These are phyloP conservation scores for Calycina herbarum DNA, from an alignment of 2,329 filamentous ascomycete species.

Conservation along the genomic window DNA sequence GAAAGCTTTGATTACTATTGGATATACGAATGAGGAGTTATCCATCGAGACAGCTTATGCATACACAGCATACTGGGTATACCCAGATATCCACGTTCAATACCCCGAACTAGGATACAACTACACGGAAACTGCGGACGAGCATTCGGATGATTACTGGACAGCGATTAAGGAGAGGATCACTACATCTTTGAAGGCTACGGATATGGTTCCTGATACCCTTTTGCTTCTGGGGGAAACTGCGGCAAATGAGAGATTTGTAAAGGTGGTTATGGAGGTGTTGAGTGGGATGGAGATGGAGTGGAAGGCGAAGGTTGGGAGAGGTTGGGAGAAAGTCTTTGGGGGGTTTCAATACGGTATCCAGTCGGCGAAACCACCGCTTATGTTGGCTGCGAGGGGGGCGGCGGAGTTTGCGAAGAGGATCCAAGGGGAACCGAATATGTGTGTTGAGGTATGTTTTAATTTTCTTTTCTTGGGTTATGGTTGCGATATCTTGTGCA, in stretches of 20 bases:
- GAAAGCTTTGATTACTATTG: constrained; percentile 5
- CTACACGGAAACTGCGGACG: neutral
- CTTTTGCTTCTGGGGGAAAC: constrained; percentile 18
- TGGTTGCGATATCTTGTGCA: no score
- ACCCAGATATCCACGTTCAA: neutral
- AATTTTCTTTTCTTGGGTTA: neutral
- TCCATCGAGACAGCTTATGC: neutral
- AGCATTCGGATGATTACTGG: constrained; percentile 17
- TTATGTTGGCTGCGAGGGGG: constrained; percentile 19
- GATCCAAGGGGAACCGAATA: constrained; percentile 13
- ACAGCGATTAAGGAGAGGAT: constrained; percentile 11
- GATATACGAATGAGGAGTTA: constrained; percentile 16
- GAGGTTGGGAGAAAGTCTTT: constrained; percentile 8
- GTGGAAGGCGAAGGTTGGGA: constrained; percentile 1
- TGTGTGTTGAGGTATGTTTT: constrained; percentile 10
- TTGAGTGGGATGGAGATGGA: constrained; percentile 12
- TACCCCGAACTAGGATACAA: constrained; percentile 12
- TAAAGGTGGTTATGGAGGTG: constrained; percentile 18
- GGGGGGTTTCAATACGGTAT: constrained; percentile 10
- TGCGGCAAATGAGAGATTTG: constrained; percentile 15
- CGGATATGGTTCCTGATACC: constrained; percentile 25
- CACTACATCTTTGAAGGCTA: constrained; percentile 4
- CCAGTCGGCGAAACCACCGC: no score
- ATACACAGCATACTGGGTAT: constrained; percentile 1
- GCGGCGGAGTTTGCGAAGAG: constrained; percentile 23